Evolutionary conservation across 768 basidiomycete species (phyloP).

Genomic region (Leccinum boreale): DNA sequence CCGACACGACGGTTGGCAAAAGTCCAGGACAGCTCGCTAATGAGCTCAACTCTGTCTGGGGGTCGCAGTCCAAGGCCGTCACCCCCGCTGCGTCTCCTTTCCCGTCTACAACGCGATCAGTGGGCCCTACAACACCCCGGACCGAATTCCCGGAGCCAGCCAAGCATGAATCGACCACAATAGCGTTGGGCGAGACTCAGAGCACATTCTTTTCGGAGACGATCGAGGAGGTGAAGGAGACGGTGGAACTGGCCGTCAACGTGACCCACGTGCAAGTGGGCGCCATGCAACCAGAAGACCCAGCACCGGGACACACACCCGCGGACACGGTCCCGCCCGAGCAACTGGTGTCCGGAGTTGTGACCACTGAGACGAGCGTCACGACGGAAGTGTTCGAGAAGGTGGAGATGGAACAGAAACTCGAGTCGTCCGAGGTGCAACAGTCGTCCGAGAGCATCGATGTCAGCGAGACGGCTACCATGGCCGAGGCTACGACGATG

Average conservation of each 20-base stretch:
- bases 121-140: slow-evolving; percentile 20
- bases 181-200: slow-evolving; percentile 14
- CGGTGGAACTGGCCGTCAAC: slow-evolving; percentile 10
- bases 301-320: slow-evolving; percentile 20
- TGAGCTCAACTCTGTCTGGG: slow-evolving; percentile 49
- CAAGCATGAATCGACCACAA: slow-evolving; percentile 3
- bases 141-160: slow-evolving; percentile 8
- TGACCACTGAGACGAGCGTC: background rate
- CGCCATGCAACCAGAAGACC: slow-evolving; percentile 1
- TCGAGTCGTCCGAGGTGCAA: slow-evolving; percentile 7
- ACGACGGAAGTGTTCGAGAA: background rate
- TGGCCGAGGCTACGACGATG: background rate
- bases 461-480: background rate
- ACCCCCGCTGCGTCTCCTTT: slow-evolving; percentile 30
- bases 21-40: slow-evolving; percentile 40
- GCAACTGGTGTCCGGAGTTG: background rate
- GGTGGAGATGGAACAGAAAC: background rate
- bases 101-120: slow-evolving; percentile 21
- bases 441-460: slow-evolving; percentile 5
- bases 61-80: slow-evolving; percentile 30
- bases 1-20: slow-evolving; percentile 37
- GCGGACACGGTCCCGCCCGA: slow-evolving; percentile 28
- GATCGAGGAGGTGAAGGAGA: background rate
- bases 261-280: slow-evolving; percentile 5
- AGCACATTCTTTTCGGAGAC: background rate